Evolutionary conservation across 495 filamentous ascomycete species (phyloP), one percentile per base, ranked within the genome.

Genomic region (Cercophora scortea): DNA sequence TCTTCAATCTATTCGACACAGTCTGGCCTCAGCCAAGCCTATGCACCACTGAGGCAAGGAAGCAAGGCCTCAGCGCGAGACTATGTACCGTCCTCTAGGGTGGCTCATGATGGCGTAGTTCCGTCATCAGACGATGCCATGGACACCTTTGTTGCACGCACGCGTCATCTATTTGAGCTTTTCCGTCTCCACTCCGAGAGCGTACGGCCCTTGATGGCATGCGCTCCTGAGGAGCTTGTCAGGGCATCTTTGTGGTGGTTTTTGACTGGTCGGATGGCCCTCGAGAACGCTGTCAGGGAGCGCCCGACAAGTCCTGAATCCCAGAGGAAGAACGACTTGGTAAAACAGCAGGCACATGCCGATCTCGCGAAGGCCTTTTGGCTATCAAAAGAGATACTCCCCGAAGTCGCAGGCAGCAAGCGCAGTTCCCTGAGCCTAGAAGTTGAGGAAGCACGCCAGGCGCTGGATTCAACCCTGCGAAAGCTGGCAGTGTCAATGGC

Each of bases 171-270:
- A 57, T 78, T 79, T 50, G 78, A 79, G 53, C 71, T 89, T 6
- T 88, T 94, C 60, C 71, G 76, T 32, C 65, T 86, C 11, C 84
- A 89, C 44, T 84, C 88, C 3, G 86, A 92, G 59, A 75, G 79
- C 41, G 76, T 79, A n/a, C 80, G 78, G 50, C 81, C 86, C 0
- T 45, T 86, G n/a, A 66, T 74, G 49, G 76, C 74, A 49, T 81
- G 77, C 10, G 75, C 75, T 8, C 73, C 79, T 3, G 68, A 79
- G 16, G 80, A 89, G 59, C 82, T 90, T 74, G 73, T 87, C 11
- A 72, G 84, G 53, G 84, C 81, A 42, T 82, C 81, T 15, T 64
- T 86, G 3, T 96, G 90, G 90, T 96, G 90, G 90, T 95, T 95
- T 59, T 61, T 94, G 52, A 82, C 77, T 36, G 90, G 88, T 48